phyloP scores from a whole-genome alignment of 345 rosid genomes.

The Diplotaxis tenuifolia region DNA sequence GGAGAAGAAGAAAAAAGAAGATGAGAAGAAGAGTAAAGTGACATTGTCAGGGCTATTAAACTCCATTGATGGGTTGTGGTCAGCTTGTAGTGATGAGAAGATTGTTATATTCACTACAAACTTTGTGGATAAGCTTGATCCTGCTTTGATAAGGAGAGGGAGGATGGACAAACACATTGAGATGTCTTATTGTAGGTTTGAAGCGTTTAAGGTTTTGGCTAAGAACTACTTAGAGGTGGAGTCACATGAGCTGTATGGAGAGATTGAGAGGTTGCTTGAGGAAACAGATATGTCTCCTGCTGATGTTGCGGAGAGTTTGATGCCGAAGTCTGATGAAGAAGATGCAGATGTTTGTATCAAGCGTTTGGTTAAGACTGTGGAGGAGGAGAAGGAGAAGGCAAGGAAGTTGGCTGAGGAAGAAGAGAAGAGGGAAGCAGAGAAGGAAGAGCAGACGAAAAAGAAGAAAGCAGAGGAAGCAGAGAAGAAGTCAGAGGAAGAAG shows the following conservation, averaged over 20 bases:
- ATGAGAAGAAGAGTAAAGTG: constrained; percentile 35
- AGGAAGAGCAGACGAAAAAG: constrained; percentile 1
- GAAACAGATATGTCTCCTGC: no score
- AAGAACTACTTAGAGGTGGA: constrained; percentile 40
- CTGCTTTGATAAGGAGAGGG: constrained; percentile 49
- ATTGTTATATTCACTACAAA: constrained; percentile 49
- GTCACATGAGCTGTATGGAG: constrained; percentile 28
- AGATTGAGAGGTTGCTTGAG: constrained; percentile 23
- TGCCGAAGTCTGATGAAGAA: no score
- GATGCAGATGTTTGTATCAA: no score
- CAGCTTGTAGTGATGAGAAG: constrained; percentile 51
- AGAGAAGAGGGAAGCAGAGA: constrained; percentile 20
- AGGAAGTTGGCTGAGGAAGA: constrained; percentile 23
- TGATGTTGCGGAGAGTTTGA: no score
- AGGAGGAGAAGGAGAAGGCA: constrained; percentile 34
- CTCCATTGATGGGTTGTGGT: constrained; percentile 55
- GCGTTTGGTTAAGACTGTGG: constrained; percentile 40
- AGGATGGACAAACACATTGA: constrained; percentile 56
- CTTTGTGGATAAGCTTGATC: constrained; percentile 47
- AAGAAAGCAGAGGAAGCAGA: constrained; percentile 12
- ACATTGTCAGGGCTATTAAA: constrained; percentile 53
- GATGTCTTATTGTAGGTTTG: constrained; percentile 44
- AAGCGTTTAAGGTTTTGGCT: constrained; percentile 50
- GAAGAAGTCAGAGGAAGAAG: constrained; percentile 7
- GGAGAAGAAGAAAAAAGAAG: constrained; percentile 1